Evolutionary conservation across 176 grass and related monocot genomes (phyloP).

Genomic region (Rhynchospora tenuis): DNA sequence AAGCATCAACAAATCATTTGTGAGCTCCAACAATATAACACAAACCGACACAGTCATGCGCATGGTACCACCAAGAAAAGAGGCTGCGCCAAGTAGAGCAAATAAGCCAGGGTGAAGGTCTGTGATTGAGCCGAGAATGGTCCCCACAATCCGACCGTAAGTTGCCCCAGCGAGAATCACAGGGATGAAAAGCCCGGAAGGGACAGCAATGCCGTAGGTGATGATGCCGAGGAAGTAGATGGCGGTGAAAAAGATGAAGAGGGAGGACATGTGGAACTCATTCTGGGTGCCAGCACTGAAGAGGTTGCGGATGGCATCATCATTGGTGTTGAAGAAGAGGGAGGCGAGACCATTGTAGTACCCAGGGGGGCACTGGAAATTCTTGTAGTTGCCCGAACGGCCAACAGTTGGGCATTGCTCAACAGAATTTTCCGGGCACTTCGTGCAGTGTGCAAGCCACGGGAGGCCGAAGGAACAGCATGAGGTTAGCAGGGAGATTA

Average conservation of each 20-base stretch:
- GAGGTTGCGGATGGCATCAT: slow-evolving; percentile 88
- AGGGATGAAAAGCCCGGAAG: slow-evolving; percentile 92
- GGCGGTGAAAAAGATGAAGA: slow-evolving; percentile 69
- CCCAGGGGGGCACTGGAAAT: slow-evolving; percentile 73
- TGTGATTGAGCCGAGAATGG: slow-evolving; percentile 54
- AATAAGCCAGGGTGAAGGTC: slow-evolving; percentile 79
- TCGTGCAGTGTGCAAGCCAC: slow-evolving; percentile 66
- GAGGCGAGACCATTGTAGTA: slow-evolving; percentile 92
- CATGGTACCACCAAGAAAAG: slow-evolving; percentile 92
- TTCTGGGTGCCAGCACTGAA: slow-evolving; percentile 70
- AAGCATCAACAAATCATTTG: slow-evolving; percentile 83
- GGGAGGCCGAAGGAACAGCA: slow-evolving; percentile 82
- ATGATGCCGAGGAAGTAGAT: slow-evolving; percentile 73
- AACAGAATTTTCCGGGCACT: slow-evolving; percentile 36
- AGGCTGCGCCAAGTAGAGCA: slow-evolving; percentile 73
- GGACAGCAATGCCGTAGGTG: slow-evolving; percentile 84
- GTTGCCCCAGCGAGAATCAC: slow-evolving; percentile 82
- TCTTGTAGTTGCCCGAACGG: slow-evolving; percentile 85
- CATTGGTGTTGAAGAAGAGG: slow-evolving; percentile 93
- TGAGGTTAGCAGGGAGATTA: slow-evolving; percentile 74
- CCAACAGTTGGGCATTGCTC: slow-evolving; percentile 78
- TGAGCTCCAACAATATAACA: slow-evolving; percentile 90
- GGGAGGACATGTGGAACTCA: slow-evolving; percentile 62
- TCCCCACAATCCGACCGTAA: slow-evolving; percentile 69
- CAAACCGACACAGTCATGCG: slow-evolving; percentile 94